Evolutionary conservation across 2,329 filamentous ascomycete genomes (phyloP), one percentile per base, ranked within the genome.

Genomic region (Diaporthe eres): DNA sequence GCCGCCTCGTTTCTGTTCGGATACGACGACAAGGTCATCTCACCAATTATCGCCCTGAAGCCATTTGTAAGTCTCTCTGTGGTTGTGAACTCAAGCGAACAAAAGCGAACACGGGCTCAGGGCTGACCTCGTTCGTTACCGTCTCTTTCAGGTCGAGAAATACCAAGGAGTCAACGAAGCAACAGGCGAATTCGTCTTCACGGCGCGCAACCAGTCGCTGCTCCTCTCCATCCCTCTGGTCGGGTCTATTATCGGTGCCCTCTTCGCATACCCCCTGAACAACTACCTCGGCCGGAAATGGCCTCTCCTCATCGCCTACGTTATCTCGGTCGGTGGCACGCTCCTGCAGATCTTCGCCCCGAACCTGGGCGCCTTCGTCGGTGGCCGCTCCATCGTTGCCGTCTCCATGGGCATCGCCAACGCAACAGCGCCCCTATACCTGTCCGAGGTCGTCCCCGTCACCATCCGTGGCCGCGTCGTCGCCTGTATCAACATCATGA

Each of bases 261-360:
- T 83, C 15, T 53, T 81, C 13, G 82, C 82, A 3, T 81, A 82
- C 1, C 82, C 82, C 9, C 44, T 83, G 57, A 84, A 82, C 77
- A 83, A 79, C 65, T 77, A 78, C 65, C 75, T 82, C 37, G 83
- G 83, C 53, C 82, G 83, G 12, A 84, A 84, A 75, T 82, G 80
- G 79, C 80, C 83, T 17, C 76, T 85, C 25, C 70, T 85, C 9
- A 73, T 77, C 4, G 81, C 82, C 37, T 85, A 84, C 76, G 17
- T 80, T 34, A 72, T 83, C 51, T 83, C 81, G 9, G 71, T 83
- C 7, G 81, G 81, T 9, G 83, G 83, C 10, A 81, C 80, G 2
- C 78, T 84, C 42, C 77, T 84, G 6, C 83, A 84, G 72, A 79
- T 84, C n/a, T 83, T 84, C 75, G 80, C 83, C 0, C 82, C 81